Conservation (phyloP, 2,329 filamentous ascomycete species). For the Rutstroemia sp. region DNA sequence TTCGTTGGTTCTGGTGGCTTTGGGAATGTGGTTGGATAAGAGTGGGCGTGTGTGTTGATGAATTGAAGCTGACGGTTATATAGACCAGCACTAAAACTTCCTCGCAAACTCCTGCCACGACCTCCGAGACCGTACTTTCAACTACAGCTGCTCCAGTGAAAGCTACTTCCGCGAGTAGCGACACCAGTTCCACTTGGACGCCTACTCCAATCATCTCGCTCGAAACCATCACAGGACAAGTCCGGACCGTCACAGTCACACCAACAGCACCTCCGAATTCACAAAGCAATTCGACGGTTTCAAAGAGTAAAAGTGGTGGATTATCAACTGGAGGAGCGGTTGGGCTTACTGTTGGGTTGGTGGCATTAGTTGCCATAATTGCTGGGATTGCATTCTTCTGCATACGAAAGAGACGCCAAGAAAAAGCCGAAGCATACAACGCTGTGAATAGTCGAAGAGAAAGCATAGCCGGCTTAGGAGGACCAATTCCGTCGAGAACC, state of each 20-base stretch:
- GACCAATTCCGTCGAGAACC: constrained; percentile 23
- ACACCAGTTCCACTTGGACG: constrained; percentile 27
- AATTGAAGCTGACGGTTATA: not conserved
- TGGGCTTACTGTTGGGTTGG: constrained; percentile 46
- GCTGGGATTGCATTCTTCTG: constrained; percentile 35
- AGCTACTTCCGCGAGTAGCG: constrained; percentile 11
- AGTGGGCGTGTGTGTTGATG: too few relatives aligned
- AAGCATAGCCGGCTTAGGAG: constrained; percentile 16
- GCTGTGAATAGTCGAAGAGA: constrained; percentile 17
- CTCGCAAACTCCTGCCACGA: constrained; percentile 5
- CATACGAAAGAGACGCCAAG: constrained; percentile 37
- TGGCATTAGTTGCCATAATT: constrained; percentile 36
- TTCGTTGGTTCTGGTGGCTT: not conserved
- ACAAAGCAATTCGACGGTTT: constrained; percentile 5
- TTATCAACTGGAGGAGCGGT: constrained; percentile 42
- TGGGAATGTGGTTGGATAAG: not conserved
- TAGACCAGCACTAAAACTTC: constrained; percentile 2
- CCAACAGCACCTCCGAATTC: constrained; percentile 34
- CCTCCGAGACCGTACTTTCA: not conserved
- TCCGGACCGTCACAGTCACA: constrained; percentile 48
- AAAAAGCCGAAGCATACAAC: constrained; percentile 32
- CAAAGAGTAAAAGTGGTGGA: constrained; percentile 22
- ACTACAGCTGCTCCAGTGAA: constrained; percentile 1
- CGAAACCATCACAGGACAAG: constrained; percentile 48
- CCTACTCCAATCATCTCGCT: constrained; percentile 33